Percentiles rank a stretch among this genome's conserved stretches.
phyloP scores from a whole-genome alignment of 345 rosid species.

The Gossypium bickii region DNA sequence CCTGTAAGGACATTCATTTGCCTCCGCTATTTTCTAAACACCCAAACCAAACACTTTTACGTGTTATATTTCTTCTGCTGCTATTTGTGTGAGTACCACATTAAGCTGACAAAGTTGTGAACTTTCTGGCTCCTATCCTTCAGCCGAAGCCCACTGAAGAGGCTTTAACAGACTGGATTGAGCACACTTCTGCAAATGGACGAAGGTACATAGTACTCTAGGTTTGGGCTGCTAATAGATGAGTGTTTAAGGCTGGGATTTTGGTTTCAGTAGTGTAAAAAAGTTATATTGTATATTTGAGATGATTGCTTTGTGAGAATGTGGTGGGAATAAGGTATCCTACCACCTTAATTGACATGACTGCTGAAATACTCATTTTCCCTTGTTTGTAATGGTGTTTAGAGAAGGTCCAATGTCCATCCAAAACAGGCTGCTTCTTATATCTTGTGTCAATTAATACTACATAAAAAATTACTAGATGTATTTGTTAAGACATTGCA shows the following conservation, averaged over 20 bases:
- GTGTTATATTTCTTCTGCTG: background rate
- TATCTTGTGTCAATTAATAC: slow-evolving; percentile 6
- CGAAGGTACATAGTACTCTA: slow-evolving; percentile 48
- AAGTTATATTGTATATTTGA: background rate
- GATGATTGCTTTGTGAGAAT: background rate
- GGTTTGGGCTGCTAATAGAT: background rate
- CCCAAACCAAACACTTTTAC: background rate
- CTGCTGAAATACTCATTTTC: background rate
- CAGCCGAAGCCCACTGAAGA: slow-evolving; percentile 42
- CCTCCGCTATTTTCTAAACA: background rate
- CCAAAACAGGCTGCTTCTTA: background rate
- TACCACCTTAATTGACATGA: background rate
- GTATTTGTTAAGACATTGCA: background rate
- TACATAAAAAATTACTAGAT: background rate
- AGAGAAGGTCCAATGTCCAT: background rate
- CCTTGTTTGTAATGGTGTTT: slow-evolving; percentile 2
- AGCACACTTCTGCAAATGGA: slow-evolving; percentile 80
- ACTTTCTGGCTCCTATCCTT: slow-evolving; percentile 34
- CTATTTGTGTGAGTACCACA: background rate
- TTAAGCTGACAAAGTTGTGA: slow-evolving; percentile 6
- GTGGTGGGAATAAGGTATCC: slow-evolving; percentile 6
- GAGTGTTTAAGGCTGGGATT: background rate
- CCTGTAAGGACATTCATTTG: slow-evolving; percentile 32
- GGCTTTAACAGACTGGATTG: slow-evolving; percentile 68
- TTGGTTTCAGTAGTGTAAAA: background rate